Evolutionary conservation across 2,329 filamentous ascomycete genomes (phyloP), one percentile per base, ranked within the genome.

Genomic region (Penicillium sp.): DNA sequence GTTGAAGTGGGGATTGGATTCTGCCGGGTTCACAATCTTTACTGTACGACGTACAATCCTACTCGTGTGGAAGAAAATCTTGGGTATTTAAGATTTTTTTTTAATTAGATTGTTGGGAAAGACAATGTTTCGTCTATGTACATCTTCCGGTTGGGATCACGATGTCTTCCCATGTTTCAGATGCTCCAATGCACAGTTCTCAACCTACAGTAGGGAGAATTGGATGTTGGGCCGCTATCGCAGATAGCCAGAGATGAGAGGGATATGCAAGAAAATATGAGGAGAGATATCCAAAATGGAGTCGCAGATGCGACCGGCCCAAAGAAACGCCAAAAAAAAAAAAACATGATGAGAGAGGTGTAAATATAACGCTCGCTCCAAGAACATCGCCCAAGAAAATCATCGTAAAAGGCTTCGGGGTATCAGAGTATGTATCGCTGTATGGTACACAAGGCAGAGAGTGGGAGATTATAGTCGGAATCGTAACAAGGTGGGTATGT

Each of bases 251-350:
- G 48, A 56, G 48, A 58, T 56, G 53, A 47, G 49, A 46, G 51
- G 36, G n/a, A 27, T 38, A 44, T 50, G 38, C 38, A 50, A 9
- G 5, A n/a, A 45, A 40, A 35, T 27, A 26, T 26, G 30, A 38
- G 10, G 11, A 14, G 10, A 34, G 27, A 41, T 26, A 40, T 38
- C 26, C 30, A 44, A 36, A n/a, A 35, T 41, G 40, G 13, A n/a
- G 30, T 46, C 19, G 26, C 13, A 46, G 14, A 53, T 53, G 56
- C 47, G 53, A 55, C 45, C 48, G 51, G 55, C 51, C 43, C 39
- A 53, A 49, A 51, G 47, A 49, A 56, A 63, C 64, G 62, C 66
- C 67, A 56, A 67, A 53, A 49, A 41, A 50, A 23, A 32, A 55
- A 53, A 49, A 42, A 51, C 23, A 32, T 54, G 35, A 56, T 47